Conservation (phyloP, 495 filamentous ascomycete genomes). For the Penicillium taxi region DNA sequence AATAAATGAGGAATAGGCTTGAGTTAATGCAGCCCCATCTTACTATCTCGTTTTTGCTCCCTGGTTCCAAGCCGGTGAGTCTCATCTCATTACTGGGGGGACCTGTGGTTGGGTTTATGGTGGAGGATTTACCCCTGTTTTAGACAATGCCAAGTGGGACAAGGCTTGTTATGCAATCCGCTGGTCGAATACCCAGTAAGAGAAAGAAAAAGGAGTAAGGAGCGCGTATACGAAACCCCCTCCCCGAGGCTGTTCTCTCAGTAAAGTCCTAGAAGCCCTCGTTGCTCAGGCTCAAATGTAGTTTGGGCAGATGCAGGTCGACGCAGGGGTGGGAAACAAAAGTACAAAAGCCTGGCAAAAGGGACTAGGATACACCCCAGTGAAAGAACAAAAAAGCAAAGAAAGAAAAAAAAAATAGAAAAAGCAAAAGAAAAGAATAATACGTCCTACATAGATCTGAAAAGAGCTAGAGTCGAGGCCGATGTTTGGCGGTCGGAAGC, state of each 20-base stretch:
- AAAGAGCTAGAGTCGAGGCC: background rate
- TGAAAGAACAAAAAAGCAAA: background rate
- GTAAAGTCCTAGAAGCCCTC: slow-evolving; percentile 4
- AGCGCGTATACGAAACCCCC: slow-evolving; percentile 2
- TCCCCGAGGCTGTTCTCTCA: too few species aligned
- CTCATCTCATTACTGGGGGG: too few species aligned
- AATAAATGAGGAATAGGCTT: too few species aligned
- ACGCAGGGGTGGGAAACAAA: slow-evolving; percentile 4
- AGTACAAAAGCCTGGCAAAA: background rate
- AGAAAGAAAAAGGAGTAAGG: too few species aligned
- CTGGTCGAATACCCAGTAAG: slow-evolving; percentile 6
- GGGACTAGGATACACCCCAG: background rate
- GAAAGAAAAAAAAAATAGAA: background rate
- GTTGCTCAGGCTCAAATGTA: slow-evolving; percentile 1
- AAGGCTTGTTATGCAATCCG: too few species aligned
- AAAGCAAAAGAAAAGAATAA: background rate
- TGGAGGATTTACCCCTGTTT: too few species aligned
- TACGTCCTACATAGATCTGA: too few species aligned
- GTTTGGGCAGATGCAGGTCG: slow-evolving; percentile 6
- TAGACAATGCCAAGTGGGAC: too few species aligned
- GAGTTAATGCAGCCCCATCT: too few species aligned
- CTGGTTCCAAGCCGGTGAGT: too few species aligned
- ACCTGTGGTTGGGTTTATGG: too few species aligned
- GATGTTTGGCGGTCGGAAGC: slow-evolving; percentile 1
- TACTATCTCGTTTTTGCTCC: too few species aligned